A percentile compares a stretch with the other conserved stretches of the same genome.
Evolutionary conservation across 495 filamentous ascomycete genomes (phyloP).

Genomic region (Penicillium coprophilum): DNA sequence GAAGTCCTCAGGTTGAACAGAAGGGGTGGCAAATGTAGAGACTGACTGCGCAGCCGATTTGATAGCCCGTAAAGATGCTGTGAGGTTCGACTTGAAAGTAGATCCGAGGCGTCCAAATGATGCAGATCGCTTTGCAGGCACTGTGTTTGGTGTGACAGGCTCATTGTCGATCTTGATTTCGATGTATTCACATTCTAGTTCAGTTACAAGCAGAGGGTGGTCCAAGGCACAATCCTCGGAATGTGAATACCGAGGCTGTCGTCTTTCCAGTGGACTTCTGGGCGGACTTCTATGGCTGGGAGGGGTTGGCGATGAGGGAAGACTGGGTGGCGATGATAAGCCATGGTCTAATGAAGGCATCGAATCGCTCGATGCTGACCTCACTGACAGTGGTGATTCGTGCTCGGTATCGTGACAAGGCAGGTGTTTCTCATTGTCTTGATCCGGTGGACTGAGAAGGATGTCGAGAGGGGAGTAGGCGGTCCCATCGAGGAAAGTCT

Average conservation of each 20-base stretch:
- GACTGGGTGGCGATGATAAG: constrained; percentile 46
- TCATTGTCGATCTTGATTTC: constrained; percentile 25
- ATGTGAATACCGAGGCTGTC: constrained; percentile 42
- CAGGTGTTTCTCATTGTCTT: constrained; percentile 37
- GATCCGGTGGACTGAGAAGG: constrained; percentile 48
- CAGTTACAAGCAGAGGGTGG: constrained; percentile 54
- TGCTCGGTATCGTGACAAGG: constrained; percentile 40
- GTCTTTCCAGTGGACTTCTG: constrained; percentile 36
- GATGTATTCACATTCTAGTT: constrained; percentile 30
- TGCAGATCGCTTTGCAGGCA: constrained; percentile 23
- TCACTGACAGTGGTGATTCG: constrained; percentile 42
- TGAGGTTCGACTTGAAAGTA: constrained; percentile 90
- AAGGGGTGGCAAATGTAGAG: constrained; percentile 68
- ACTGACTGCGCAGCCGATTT: constrained; percentile 83
- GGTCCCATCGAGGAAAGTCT: constrained; percentile 28
- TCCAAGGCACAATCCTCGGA: constrained; percentile 55
- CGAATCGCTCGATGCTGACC: constrained; percentile 60
- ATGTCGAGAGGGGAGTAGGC: constrained; percentile 42
- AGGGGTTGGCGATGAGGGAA: constrained; percentile 36
- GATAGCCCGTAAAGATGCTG: constrained; percentile 83
- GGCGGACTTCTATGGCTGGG: constrained; percentile 36
- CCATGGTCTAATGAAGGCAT: constrained; percentile 62
- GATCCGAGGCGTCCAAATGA: constrained; percentile 40
- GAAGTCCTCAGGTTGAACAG: constrained; percentile 82
- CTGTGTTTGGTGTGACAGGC: constrained; percentile 19